Percentiles rank a stretch among this genome's conserved stretches.
phyloP scores from a whole-genome alignment of 2,329 filamentous ascomycete genomes.

The Trichoderma sp. region DNA sequence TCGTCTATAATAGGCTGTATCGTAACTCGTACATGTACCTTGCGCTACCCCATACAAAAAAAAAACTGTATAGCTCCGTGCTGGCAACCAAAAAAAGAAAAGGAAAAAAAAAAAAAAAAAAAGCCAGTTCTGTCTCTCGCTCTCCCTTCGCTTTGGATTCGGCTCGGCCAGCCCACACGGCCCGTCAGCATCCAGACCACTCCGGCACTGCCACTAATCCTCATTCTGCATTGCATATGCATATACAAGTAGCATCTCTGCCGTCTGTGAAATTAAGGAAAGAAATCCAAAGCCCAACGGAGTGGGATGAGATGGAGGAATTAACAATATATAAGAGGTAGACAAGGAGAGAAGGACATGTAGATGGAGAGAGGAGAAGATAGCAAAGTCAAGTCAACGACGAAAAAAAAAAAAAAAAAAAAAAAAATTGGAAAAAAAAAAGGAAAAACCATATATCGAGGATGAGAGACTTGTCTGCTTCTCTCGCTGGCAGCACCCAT shows the following conservation, averaged over 20 bases:
- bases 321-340: background rate
- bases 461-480: background rate
- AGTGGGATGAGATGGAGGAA: background rate
- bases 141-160: background rate
- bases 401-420: background rate
- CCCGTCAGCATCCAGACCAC: background rate
- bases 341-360: background rate
- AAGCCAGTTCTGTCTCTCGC: background rate
- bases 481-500: background rate
- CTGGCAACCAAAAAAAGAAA: background rate
- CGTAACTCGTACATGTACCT: background rate
- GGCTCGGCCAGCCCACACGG: background rate
- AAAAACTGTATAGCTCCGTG: background rate
- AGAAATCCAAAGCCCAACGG: background rate
- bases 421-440: background rate
- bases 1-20: background rate
- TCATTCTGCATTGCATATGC: background rate
- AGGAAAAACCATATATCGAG: background rate
- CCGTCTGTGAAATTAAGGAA: background rate
- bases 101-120: background rate
- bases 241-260: background rate
- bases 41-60: background rate
- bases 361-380: background rate
- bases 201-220: background rate
- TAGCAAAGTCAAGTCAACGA: background rate